Conservation (phyloP, 2,329 filamentous ascomycete species). For the Calonectria henricotiae region DNA sequence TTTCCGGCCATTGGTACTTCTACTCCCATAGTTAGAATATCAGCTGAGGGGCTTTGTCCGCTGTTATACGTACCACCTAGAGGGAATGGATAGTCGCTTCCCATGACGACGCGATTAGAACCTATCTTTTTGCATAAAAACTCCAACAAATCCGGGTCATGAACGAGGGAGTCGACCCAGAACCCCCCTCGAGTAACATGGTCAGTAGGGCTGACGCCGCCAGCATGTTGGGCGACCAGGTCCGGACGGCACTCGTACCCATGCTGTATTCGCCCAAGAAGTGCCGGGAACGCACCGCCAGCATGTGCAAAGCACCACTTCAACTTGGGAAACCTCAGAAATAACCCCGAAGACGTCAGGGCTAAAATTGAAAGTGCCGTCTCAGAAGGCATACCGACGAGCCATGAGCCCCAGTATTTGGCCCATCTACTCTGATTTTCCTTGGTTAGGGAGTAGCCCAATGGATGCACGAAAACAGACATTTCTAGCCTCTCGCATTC, state of each 20-base stretch:
- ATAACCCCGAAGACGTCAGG: neutral
- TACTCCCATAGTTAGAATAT: neutral
- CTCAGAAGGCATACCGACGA: constrained; percentile 13
- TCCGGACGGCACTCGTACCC: constrained; percentile 11
- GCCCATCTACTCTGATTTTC: constrained; percentile 10
- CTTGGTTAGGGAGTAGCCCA: constrained; percentile 3
- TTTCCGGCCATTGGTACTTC: constrained; percentile 15
- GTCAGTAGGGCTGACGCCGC: constrained; percentile 12
- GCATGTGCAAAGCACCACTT: constrained; percentile 10
- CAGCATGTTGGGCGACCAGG: constrained; percentile 1
- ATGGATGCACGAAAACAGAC: constrained; percentile 5
- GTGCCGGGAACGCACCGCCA: neutral
- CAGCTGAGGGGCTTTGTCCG: too few relatives aligned
- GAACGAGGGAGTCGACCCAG: constrained; percentile 17
- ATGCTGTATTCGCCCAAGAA: constrained; percentile 13
- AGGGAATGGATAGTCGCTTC: constrained; percentile 24
- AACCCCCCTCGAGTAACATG: constrained; percentile 14
- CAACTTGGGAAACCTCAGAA: constrained; percentile 7
- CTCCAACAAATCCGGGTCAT: constrained; percentile 12
- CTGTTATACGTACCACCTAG: neutral
- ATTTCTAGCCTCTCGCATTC: constrained; percentile 15
- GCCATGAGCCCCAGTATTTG: constrained; percentile 19
- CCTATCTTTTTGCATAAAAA: constrained; percentile 21
- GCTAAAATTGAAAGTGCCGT: constrained; percentile 8
- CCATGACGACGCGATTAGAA: constrained; percentile 12